phyloP scores from a whole-genome alignment of 106 monocot species.

The Hemerocallis citrina region DNA sequence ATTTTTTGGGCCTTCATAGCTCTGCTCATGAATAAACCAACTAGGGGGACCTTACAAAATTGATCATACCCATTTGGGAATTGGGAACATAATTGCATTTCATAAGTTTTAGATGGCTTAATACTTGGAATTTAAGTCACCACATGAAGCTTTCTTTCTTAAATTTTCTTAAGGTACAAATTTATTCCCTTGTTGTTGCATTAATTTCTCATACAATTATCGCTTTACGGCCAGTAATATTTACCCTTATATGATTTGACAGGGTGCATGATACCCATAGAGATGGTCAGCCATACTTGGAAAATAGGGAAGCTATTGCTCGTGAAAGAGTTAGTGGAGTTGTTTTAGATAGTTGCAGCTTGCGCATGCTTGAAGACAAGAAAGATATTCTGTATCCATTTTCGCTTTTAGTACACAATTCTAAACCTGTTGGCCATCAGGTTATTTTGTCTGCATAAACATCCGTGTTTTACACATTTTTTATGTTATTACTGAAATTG shows the following conservation, averaged over 20 bases:
- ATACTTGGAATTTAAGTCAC: too few relatives aligned
- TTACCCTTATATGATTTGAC: not conserved
- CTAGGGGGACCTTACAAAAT: too few relatives aligned
- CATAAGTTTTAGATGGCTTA: too few relatives aligned
- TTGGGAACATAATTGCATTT: too few relatives aligned
- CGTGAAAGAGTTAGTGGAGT: constrained; percentile 52
- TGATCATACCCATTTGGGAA: too few relatives aligned
- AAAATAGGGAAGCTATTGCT: constrained; percentile 27
- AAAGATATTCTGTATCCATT: constrained; percentile 70
- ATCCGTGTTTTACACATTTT: not conserved
- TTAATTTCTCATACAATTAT: not conserved
- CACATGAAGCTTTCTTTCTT: too few relatives aligned
- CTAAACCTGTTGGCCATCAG: constrained; percentile 82
- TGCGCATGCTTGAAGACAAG: constrained; percentile 56
- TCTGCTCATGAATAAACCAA: too few relatives aligned
- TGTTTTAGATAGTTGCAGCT: constrained; percentile 37
- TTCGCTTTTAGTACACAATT: constrained; percentile 64
- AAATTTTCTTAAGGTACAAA: too few relatives aligned
- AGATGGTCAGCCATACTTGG: constrained; percentile 25
- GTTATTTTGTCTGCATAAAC: constrained; percentile 14
- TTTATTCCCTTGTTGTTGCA: not conserved
- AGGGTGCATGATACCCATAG: constrained; percentile 19
- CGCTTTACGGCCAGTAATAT: not conserved
- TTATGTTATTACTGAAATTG: not conserved
- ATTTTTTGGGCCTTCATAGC: too few relatives aligned